These are phyloP conservation scores for Epithele typhae DNA, from an alignment of 768 basidiomycete species.

Conservation along the genomic window DNA sequence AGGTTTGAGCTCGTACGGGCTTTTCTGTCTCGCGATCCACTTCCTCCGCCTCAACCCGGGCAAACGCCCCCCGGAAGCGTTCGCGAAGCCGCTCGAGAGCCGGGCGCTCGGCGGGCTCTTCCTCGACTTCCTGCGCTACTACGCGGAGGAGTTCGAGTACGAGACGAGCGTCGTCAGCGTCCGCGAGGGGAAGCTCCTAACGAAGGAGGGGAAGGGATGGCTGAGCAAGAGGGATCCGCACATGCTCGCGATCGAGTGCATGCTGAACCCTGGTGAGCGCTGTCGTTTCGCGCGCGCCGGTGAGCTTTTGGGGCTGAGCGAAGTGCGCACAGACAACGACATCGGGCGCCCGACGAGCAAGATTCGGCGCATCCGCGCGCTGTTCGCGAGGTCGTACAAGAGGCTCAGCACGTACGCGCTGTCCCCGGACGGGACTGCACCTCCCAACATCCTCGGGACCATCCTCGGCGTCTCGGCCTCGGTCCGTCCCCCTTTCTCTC, in stretches of 20 bases:
- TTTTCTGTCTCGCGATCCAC: conserved; percentile 58
- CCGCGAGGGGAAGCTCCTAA: conserved; percentile 28
- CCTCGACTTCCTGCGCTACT: conserved; percentile 63
- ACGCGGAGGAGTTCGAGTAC: conserved; percentile 46
- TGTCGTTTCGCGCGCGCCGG: no score
- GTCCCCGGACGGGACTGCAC: background rate
- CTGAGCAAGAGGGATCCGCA: conserved; percentile 22
- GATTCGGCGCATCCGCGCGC: conserved; percentile 26
- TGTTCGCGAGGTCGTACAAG: conserved; percentile 33
- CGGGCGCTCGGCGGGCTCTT: conserved; percentile 55
- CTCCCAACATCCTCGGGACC: conserved; percentile 19
- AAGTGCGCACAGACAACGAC: conserved; percentile 36
- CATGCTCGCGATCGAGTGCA: conserved; percentile 37
- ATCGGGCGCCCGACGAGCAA: conserved; percentile 33
- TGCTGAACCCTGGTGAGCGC: conserved; percentile 35
- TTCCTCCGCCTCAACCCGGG: conserved; percentile 69
- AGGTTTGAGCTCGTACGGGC: conserved; percentile 64
- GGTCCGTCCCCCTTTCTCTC: conserved; percentile 7
- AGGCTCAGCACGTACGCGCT: conserved; percentile 11
- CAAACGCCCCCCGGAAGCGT: conserved; percentile 41
- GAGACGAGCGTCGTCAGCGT: conserved; percentile 37
- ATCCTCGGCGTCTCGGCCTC: conserved; percentile 19
- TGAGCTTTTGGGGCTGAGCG: no score
- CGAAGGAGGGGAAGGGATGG: conserved; percentile 34
- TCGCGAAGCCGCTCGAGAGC: conserved; percentile 43